Evolutionary conservation across 345 rosid species (phyloP).

Genomic region (Euphorbia pulcherrima): DNA sequence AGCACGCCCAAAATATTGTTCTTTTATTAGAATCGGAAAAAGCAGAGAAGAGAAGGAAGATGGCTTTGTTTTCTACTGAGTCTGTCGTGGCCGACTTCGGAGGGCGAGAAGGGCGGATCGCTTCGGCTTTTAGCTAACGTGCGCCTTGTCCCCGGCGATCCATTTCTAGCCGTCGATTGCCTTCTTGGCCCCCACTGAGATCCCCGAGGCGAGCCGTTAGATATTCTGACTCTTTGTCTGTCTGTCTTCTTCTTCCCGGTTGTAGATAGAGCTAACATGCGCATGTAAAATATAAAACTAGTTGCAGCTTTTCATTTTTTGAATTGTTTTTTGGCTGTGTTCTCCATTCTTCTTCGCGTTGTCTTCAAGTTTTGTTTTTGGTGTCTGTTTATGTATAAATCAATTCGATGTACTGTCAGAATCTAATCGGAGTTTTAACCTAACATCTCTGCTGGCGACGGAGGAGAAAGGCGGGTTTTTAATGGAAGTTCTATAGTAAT

Average conservation of each 20-base stretch:
- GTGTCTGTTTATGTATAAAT: not conserved
- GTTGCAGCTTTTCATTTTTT: not conserved
- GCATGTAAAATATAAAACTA: conserved; percentile 1
- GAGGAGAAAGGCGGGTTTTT: conserved; percentile 17
- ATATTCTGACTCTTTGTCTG: not conserved
- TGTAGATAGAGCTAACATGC: conserved; percentile 18
- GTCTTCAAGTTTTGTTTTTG: conserved; percentile 2
- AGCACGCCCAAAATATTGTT: not conserved
- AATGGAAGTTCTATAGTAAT: conserved; percentile 42
- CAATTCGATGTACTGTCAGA: not conserved
- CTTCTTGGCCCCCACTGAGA: conserved; percentile 1
- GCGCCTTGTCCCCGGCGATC: conserved; percentile 26
- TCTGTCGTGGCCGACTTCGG: not conserved
- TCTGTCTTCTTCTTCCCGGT: conserved; percentile 17
- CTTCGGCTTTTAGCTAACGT: conserved; percentile 11
- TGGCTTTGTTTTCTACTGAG: not conserved
- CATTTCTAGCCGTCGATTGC: conserved; percentile 17
- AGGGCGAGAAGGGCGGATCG: not conserved
- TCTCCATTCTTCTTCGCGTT: conserved; percentile 1
- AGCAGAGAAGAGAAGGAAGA: not conserved
- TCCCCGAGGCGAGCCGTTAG: not conserved
- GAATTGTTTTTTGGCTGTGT: not conserved
- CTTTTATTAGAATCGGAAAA: not conserved
- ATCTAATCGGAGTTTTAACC: conserved; percentile 14
- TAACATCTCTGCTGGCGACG: conserved; percentile 7